phyloP scores from a whole-genome alignment of 2,329 filamentous ascomycete species.

The Fusarium siculi region DNA sequence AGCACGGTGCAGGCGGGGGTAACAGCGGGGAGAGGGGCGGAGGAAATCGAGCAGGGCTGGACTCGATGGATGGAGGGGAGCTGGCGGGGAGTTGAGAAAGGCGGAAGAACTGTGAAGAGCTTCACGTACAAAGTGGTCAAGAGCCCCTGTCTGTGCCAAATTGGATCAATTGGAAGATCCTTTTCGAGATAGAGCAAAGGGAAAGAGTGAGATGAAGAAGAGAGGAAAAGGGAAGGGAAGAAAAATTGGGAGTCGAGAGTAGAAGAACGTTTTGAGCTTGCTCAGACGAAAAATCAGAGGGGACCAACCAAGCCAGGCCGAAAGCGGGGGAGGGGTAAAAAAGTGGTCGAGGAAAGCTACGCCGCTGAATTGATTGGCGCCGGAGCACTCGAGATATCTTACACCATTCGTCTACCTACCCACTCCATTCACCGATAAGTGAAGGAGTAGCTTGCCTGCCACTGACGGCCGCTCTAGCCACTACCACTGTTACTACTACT shows the following conservation, averaged over 20 bases:
- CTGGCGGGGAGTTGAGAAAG: background rate
- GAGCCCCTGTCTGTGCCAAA: constrained; percentile 45
- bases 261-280: constrained; percentile 30
- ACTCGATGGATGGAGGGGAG: background rate
- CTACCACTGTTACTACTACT: background rate
- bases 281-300: constrained; percentile 41
- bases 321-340: constrained; percentile 52
- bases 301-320: constrained; percentile 40
- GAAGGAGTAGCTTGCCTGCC: background rate
- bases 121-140: constrained; percentile 40
- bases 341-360: constrained; percentile 20
- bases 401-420: constrained; percentile 2
- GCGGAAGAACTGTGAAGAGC: background rate
- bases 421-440: constrained; percentile 2
- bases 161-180: constrained; percentile 44
- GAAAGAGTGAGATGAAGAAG: constrained; percentile 34
- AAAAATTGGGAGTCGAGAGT: constrained; percentile 36
- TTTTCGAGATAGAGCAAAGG: constrained; percentile 40
- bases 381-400: background rate
- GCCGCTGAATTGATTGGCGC: constrained; percentile 28
- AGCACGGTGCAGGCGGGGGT: constrained; percentile 42
- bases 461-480: background rate
- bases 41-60: constrained; percentile 17
- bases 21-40: constrained; percentile 41
- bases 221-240: constrained; percentile 35